Evolutionary conservation across 129 eudicot species (phyloP).

Genomic region (Gnaphalium uliginosum): DNA sequence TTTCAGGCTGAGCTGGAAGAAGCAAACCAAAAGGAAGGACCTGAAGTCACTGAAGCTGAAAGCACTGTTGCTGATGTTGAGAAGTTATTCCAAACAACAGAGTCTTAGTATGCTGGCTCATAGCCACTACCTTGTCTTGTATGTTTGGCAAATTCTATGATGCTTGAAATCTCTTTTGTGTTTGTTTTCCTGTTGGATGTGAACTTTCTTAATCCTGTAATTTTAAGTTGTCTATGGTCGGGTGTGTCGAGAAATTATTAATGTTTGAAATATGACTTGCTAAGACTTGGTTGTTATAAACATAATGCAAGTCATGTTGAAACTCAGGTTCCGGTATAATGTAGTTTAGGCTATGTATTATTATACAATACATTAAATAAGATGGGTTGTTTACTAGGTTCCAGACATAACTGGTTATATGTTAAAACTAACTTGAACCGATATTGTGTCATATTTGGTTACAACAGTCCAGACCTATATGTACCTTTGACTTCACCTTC

Average conservation of each 20-base stretch:
- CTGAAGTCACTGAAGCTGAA: constrained; percentile 73
- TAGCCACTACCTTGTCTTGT: background rate
- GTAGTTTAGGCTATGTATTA: background rate
- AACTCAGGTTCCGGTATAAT: background rate
- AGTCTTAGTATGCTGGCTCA: constrained; percentile 34
- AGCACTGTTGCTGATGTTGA: constrained; percentile 59
- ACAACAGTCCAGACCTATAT: no score
- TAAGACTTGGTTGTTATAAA: background rate
- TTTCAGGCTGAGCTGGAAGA: constrained; percentile 71
- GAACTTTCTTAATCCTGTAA: background rate
- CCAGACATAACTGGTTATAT: no score
- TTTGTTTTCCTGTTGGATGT: background rate
- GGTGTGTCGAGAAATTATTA: background rate
- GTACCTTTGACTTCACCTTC: no score
- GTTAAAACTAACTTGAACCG: no score
- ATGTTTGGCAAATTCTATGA: constrained; percentile 4
- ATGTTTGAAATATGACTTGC: background rate
- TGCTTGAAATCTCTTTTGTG: background rate
- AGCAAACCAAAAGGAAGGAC: constrained; percentile 59
- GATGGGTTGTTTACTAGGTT: no score
- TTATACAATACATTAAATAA: no score
- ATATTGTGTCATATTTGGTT: no score
- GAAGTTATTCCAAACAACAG: constrained; percentile 51
- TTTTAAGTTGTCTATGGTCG: background rate
- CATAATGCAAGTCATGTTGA: background rate